Conservation (phyloP, 2,329 filamentous ascomycete species). For the Pseudodiploospora longispora region DNA sequence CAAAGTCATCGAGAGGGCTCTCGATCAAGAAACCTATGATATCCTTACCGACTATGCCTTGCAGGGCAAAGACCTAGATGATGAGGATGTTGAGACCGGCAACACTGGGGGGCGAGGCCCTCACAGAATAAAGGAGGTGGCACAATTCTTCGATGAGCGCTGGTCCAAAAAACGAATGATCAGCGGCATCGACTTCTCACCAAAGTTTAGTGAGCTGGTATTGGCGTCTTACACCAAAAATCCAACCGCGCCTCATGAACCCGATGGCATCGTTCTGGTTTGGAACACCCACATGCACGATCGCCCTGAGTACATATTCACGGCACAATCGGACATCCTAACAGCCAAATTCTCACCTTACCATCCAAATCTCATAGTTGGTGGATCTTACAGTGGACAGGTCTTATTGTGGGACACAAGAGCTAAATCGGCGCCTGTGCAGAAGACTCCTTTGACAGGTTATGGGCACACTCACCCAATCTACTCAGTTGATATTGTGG, state of each 20-base stretch:
- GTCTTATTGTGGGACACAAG: constrained; percentile 96
- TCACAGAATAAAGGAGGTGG: constrained; percentile 73
- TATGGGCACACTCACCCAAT: constrained; percentile 94
- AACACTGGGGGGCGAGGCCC: constrained; percentile 64
- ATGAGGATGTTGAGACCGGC: constrained; percentile 72
- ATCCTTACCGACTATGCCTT: constrained; percentile 91
- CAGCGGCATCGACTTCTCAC: constrained; percentile 89
- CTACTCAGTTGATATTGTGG: constrained; percentile 90
- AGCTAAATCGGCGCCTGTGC: constrained; percentile 78
- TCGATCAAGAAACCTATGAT: constrained; percentile 88
- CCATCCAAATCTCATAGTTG: constrained; percentile 91
- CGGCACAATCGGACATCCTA: constrained; percentile 90
- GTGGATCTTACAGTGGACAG: constrained; percentile 93
- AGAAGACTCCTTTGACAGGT: constrained; percentile 92
- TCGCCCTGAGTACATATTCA: constrained; percentile 91
- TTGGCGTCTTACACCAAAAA: constrained; percentile 97
- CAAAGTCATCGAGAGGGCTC: constrained; percentile 90
- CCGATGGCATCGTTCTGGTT: constrained; percentile 86
- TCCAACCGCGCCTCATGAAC: constrained; percentile 85
- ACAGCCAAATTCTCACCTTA: constrained; percentile 98
- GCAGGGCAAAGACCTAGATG: constrained; percentile 64
- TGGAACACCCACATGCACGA: constrained; percentile 97
- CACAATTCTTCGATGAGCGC: constrained; percentile 88
- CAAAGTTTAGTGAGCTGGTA: constrained; percentile 87
- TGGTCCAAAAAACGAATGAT: constrained; percentile 99